Percentiles rank a stretch among this genome's conserved stretches.
phyloP scores from a whole-genome alignment of 305 asterid genomes.

The Solanum chacoense region DNA sequence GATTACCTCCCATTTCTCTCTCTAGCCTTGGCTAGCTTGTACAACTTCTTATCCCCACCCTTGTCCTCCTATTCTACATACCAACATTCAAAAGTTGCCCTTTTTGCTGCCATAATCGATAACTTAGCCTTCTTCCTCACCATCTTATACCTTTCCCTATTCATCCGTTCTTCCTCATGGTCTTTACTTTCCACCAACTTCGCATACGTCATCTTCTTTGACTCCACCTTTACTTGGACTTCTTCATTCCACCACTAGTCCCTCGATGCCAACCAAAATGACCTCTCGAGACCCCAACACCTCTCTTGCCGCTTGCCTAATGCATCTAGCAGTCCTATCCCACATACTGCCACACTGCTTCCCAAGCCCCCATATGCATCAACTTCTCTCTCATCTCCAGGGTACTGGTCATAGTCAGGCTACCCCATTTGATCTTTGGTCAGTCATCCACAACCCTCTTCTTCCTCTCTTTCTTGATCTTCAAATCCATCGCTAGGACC shows the following conservation, averaged over 20 bases:
- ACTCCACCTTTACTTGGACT: neutral
- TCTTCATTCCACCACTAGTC: neutral
- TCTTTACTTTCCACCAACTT: neutral
- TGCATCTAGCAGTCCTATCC: neutral
- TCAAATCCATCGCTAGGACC: neutral
- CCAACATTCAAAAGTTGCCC: neutral
- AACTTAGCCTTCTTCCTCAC: neutral
- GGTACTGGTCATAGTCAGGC: neutral
- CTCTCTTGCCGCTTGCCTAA: neutral
- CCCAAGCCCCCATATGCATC: neutral
- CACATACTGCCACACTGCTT: neutral
- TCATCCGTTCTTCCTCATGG: neutral
- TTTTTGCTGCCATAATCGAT: neutral
- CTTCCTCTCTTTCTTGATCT: neutral
- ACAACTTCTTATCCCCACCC: neutral
- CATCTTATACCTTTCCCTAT: neutral
- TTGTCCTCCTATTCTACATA: neutral
- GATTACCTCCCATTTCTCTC: neutral
- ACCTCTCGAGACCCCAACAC: neutral
- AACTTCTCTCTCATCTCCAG: neutral
- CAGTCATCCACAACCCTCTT: neutral
- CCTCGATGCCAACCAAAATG: neutral
- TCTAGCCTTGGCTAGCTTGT: neutral
- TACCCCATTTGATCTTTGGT: neutral
- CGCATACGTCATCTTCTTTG: neutral